Evolutionary conservation across 768 basidiomycete species (phyloP).

Genomic region (Rubroboletus pulcherrimus): DNA sequence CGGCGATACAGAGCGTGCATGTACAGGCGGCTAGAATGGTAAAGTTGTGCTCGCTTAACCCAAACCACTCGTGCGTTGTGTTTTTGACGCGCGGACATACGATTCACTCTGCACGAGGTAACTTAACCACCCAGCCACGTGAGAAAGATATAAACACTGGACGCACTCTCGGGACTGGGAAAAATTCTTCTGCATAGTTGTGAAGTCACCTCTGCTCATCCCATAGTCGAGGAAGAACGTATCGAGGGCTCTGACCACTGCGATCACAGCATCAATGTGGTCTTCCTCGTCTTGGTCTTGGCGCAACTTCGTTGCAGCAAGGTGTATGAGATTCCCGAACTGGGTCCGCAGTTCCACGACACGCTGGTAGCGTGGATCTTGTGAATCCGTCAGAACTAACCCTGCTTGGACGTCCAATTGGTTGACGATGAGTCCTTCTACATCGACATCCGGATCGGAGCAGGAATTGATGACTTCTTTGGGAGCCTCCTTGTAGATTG

Average conservation of each 20-base stretch:
- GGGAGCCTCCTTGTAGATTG: conserved; percentile 54
- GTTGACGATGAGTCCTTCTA: conserved; percentile 65
- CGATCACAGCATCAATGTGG: conserved; percentile 81
- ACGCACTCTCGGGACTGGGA: conserved; percentile 30
- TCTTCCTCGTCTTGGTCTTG: conserved; percentile 67
- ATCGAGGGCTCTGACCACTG: conserved; percentile 70
- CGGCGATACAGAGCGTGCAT: conserved; percentile 74
- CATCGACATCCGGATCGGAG: conserved; percentile 57
- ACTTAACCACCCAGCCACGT: not conserved
- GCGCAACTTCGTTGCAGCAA: conserved; percentile 62
- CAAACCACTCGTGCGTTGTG: conserved; percentile 72
- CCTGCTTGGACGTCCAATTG: conserved; percentile 69
- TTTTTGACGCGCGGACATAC: conserved; percentile 68
- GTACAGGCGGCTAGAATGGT: conserved; percentile 72
- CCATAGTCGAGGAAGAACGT: conserved; percentile 72
- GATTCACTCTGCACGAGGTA: conserved; percentile 46
- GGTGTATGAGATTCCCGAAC: conserved; percentile 65
- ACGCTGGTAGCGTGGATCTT: conserved; percentile 70
- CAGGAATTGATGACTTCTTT: conserved; percentile 58
- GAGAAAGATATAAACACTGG: not conserved
- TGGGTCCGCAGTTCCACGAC: conserved; percentile 53
- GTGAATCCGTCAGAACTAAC: conserved; percentile 67
- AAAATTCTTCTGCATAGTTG: conserved; percentile 52
- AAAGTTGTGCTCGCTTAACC: conserved; percentile 74
- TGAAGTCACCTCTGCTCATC: conserved; percentile 54